These are phyloP conservation scores for Myriosclerotinia curreyana DNA, from an alignment of 2,329 filamentous ascomycete genomes.

Conservation along the genomic window DNA sequence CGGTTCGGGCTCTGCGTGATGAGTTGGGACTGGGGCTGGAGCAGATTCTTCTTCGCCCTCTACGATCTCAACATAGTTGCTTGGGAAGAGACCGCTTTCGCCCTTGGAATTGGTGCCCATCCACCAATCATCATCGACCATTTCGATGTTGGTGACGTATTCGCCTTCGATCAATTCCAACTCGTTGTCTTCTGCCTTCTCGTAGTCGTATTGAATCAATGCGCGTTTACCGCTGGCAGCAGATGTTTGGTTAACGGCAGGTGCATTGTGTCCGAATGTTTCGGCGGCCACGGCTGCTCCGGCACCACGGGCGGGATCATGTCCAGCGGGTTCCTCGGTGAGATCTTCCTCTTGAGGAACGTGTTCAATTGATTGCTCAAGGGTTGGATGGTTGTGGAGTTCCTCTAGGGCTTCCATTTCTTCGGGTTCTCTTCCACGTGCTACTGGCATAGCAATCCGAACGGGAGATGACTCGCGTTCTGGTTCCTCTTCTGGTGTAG, in stretches of 20 bases:
- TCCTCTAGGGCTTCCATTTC: constrained; percentile 50
- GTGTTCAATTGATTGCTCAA: constrained; percentile 61
- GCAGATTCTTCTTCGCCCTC: constrained; percentile 53
- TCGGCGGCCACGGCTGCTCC: constrained; percentile 54
- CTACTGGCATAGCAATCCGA: constrained; percentile 80
- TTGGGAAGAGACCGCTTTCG: constrained; percentile 88
- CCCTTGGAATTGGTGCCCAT: constrained; percentile 84
- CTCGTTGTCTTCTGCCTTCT: constrained; percentile 97
- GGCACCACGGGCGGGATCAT: constrained; percentile 58
- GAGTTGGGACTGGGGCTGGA: constrained; percentile 35
- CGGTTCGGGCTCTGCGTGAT: constrained; percentile 30
- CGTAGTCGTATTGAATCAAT: constrained; percentile 88
- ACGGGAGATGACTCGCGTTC: constrained; percentile 68
- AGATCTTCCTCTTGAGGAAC: constrained; percentile 63
- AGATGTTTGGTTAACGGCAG: constrained; percentile 45
- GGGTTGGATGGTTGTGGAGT: constrained; percentile 50
- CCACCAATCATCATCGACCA: constrained; percentile 99
- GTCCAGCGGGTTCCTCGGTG: constrained; percentile 59
- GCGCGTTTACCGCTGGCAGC: constrained; percentile 66
- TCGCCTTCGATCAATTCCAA: constrained; percentile 88
- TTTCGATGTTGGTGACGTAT: constrained; percentile 85
- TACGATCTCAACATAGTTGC: constrained; percentile 91
- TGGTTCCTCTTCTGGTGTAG: constrained; percentile 42
- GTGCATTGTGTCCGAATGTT: constrained; percentile 43
- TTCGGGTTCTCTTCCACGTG: constrained; percentile 55